Evolutionary conservation across 768 basidiomycete species (phyloP).

Genomic region (Dioszegia hungarica): DNA sequence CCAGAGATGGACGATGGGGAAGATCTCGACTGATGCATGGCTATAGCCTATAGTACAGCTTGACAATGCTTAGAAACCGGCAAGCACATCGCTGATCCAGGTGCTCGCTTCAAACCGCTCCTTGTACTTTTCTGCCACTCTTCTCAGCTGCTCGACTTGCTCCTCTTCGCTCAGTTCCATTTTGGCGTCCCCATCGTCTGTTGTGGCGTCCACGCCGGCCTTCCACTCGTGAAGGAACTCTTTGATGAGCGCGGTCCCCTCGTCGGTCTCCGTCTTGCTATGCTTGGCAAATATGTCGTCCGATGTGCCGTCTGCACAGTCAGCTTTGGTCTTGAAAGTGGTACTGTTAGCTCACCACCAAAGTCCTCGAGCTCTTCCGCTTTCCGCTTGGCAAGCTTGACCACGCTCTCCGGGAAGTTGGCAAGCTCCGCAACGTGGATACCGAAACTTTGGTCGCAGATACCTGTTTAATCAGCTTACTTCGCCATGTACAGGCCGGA

Average conservation of each 20-base stretch:
- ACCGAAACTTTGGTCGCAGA: constrained; percentile 96
- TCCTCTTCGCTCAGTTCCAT: constrained; percentile 53
- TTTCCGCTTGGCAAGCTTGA: constrained; percentile 87
- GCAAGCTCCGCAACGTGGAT: constrained; percentile 97
- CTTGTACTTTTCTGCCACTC: constrained; percentile 62
- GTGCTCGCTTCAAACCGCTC: constrained; percentile 68
- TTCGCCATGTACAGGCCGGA: not conserved
- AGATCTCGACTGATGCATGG: constrained; percentile 4
- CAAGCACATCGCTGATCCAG: constrained; percentile 55
- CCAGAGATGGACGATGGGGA: constrained; percentile 29
- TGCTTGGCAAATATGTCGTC: constrained; percentile 52
- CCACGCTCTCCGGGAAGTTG: constrained; percentile 91
- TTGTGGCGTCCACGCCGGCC: constrained; percentile 52
- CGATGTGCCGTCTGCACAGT: constrained; percentile 35
- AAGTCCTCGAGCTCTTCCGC: constrained; percentile 90
- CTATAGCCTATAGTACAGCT: not conserved
- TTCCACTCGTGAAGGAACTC: constrained; percentile 70
- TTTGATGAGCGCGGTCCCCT: constrained; percentile 76
- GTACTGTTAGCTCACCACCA: constrained; percentile 45
- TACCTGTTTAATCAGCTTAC: constrained; percentile 54
- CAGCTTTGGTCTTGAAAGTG: not conserved
- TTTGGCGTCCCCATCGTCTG: constrained; percentile 50
- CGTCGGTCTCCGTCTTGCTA: constrained; percentile 61
- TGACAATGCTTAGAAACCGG: constrained; percentile 23
- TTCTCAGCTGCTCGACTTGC: constrained; percentile 58